Base-by-base conservation (phyloP, 441 rosid species). In the Syzygium syzygioides region DNA sequence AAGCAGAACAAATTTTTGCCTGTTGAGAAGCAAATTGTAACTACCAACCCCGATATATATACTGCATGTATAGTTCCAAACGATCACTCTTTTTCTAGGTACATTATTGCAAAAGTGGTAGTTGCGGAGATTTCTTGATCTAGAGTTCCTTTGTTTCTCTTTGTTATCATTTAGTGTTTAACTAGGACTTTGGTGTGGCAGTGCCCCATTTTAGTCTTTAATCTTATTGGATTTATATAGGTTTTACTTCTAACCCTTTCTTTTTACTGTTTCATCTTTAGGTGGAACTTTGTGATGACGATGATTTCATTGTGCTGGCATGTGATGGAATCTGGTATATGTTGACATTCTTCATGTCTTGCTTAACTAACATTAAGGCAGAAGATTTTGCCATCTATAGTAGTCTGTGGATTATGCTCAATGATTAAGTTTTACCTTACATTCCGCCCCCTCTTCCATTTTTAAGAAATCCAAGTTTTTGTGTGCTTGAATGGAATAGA, bases 281-380 rank as follows among this genome's bases (percentile, higher is more conserved):
- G n/a, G n/a, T n/a, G n/a, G n/a, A n/a, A n/a, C n/a, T n/a, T 85
- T 97, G 98, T 45, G 97, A 95, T 28, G 99, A 97, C 79, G 99
- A 98, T 85, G 99, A 98, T 86, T 98, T 98, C 92, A 86, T 95
- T 84, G 97, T 96, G 90, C 94, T 98, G 90, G 99, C 99, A 76
- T 97, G 99, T 88, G 99, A 98, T 88, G 99, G 99, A 91, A 94
- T 95, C 89, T 95, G 96, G 96, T 95, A 89, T 71, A 11, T 37
- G 17, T 71, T 17, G 7, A 37, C 28, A 71, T 71, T 71, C 50
- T 37, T 71, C 17, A 20, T 25, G 28, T 71, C 52, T 41, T 37
- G 52, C 83, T 71, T 71, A 20, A 71, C 13, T 37, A 37, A 37
- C 14, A 41, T 71, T 23, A 23, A 25, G 26, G 1, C 4, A 1